phyloP scores from a whole-genome alignment of 805 yeast genomes.

The Sugiyamaella lignohabitans region DNA sequence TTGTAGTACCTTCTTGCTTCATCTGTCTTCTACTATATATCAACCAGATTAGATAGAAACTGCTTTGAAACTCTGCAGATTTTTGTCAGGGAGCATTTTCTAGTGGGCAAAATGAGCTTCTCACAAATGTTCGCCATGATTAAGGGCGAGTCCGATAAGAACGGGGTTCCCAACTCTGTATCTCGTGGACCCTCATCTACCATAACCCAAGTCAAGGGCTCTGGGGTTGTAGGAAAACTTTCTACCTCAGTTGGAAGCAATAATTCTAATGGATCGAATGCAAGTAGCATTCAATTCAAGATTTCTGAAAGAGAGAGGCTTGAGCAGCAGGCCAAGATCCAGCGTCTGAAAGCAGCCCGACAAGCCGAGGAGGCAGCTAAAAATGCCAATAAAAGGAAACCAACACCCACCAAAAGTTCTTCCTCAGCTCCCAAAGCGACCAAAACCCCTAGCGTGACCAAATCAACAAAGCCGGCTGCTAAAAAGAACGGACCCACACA shows the following conservation, averaged over 20 bases:
- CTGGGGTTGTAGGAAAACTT: background rate
- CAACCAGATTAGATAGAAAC: too few species aligned
- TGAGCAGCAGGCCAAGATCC: slow-evolving; percentile 15
- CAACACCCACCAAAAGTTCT: background rate
- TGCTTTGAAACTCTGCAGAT: too few species aligned
- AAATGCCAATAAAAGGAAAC: slow-evolving; percentile 29
- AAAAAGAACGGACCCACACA: background rate
- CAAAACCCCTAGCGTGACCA: slow-evolving; percentile 1
- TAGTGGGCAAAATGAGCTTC: slow-evolving; percentile 23
- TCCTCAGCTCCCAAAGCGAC: background rate
- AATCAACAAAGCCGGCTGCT: slow-evolving; percentile 2
- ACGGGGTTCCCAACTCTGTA: too few species aligned
- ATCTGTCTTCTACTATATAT: too few species aligned
- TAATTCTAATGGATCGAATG: background rate
- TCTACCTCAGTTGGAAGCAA: background rate
- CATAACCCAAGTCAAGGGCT: background rate
- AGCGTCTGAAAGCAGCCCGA: slow-evolving; percentile 27
- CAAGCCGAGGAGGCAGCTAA: slow-evolving; percentile 14
- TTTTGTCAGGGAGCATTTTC: too few species aligned
- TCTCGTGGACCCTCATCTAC: too few species aligned
- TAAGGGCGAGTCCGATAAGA: slow-evolving; percentile 4
- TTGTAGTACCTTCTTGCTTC: too few species aligned
- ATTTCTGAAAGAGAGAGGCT: background rate
- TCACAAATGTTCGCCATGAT: slow-evolving; percentile 27
- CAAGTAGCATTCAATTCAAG: background rate